Conservation (phyloP, 2,329 filamentous ascomycete species). For the Myriosclerotinia curreyana region DNA sequence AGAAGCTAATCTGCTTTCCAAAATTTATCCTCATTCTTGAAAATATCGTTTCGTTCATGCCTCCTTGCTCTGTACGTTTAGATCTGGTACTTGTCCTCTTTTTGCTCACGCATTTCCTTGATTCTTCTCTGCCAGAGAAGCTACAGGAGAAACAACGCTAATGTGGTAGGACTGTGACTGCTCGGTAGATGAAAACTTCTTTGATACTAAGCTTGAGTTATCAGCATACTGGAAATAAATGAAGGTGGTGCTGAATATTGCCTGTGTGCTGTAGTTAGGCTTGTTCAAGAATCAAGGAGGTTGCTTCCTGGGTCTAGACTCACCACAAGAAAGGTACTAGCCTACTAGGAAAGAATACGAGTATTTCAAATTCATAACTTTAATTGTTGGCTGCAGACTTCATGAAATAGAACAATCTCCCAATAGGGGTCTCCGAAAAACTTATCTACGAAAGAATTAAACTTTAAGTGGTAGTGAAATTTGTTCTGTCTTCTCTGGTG, state of each 20-base stretch:
- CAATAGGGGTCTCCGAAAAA: too few species aligned
- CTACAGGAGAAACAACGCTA: background rate
- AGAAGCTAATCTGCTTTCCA: too few species aligned
- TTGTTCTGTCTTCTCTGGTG: too few species aligned
- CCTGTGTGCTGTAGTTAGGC: background rate
- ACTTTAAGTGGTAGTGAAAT: too few species aligned
- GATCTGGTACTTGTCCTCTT: background rate
- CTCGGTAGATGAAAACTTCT: background rate
- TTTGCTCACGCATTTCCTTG: background rate
- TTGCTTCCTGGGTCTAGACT: rapidly evolving
- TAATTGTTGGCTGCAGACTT: too few species aligned
- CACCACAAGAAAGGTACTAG: too few species aligned
- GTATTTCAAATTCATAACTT: too few species aligned
- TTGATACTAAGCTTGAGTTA: background rate
- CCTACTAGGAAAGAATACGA: too few species aligned
- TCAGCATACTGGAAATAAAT: constrained; percentile 4
- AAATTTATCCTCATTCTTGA: background rate
- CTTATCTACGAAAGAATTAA: too few species aligned
- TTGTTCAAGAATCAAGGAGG: rapidly evolving
- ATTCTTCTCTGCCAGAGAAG: background rate
- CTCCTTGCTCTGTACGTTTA: background rate
- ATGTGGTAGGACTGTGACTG: background rate
- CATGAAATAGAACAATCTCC: too few species aligned
- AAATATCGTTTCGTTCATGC: background rate
- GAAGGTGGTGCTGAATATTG: constrained; percentile 6